Evolutionary conservation across 495 filamentous ascomycete genomes (phyloP).

Genomic region (Talaromyces ruber): DNA sequence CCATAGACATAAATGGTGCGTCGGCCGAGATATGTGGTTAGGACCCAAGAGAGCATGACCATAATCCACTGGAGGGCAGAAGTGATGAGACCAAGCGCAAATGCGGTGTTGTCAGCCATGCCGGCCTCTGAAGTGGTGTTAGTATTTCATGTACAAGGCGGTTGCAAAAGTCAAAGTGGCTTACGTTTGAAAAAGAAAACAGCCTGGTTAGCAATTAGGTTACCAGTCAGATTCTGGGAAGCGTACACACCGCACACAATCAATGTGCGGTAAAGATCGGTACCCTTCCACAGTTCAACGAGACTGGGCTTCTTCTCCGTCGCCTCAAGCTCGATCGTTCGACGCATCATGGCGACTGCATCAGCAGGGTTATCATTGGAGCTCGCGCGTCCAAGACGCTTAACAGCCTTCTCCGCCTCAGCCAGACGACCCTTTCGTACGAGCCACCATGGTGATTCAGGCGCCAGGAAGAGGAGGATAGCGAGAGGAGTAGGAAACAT

Average conservation of each 20-base stretch:
- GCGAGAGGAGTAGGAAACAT: conserved; percentile 33
- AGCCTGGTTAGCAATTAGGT: conserved; percentile 20
- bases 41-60: conserved; percentile 46
- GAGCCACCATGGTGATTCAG: conserved; percentile 42
- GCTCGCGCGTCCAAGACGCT: conserved; percentile 23
- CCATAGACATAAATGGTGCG: conserved; percentile 38
- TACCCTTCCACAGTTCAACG: conserved; percentile 18
- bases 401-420: conserved; percentile 27
- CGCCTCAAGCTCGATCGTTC: conserved; percentile 57
- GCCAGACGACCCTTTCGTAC: conserved; percentile 34
- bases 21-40: conserved; percentile 35
- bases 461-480: conserved; percentile 33
- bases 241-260: conserved; percentile 23
- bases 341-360: conserved; percentile 57
- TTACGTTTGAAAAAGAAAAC: conserved; percentile 21
- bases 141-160: conserved; percentile 12
- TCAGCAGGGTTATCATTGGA: conserved; percentile 16
- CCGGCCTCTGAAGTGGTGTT: conserved; percentile 20
- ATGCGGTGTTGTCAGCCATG: conserved; percentile 25
- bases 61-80: conserved; percentile 41
- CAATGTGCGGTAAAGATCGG: conserved; percentile 19
- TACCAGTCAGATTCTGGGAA: conserved; percentile 20
- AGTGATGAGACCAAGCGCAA: conserved; percentile 39
- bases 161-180: conserved; percentile 11
- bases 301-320: conserved; percentile 31